Base-by-base conservation (phyloP, 441 rosid species). In the Erodium trifolium region DNA sequence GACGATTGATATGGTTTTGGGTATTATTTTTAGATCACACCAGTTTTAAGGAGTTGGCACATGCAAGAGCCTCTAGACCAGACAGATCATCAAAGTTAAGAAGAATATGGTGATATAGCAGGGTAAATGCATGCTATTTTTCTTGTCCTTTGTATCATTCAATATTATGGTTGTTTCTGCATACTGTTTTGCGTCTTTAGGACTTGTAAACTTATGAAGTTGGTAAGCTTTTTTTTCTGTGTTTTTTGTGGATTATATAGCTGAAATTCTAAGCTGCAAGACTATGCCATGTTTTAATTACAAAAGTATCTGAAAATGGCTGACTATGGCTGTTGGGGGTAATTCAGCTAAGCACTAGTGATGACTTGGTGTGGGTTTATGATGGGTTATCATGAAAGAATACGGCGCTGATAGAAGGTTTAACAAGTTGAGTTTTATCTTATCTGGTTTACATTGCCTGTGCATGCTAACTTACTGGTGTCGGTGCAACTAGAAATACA, bases 21-120 rank as follows among this genome's bases (percentile, higher is more conserved):
- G 27, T 23, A 23, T 23, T 23, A 23, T 23, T 23, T 23, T 23
- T 23, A 23, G 27, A 23, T 23, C 27, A 23, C 27, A 23, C 27
- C 27, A 23, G 27, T 23, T 23, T 23, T 23, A 23, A 23, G 27
- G 27, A 23, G 27, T 23, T 23, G 27, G 27, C 27, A 23, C 27
- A 23, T 23, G 27, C 27, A 23, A 76, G 81, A 79, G 63, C 79
- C 81, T 13, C 41, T 65, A 66, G 73, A 81, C 71, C 77, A 80
- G 31, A 71, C 77, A 67, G 76, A 77, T 78, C 67, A 70, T 19
- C 70, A 77, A 70, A 68, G 69, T 60, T 17, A 34, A 23, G 84
- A 80, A 82, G 84, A 66, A 74, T 67, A 78, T 70, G 86, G 81
- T 83, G 83, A 85, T 83, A 73, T 67, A 68, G 72, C 72, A 75